Evolutionary conservation across 2,329 filamentous ascomycete species (phyloP).

Genomic region (Apiospora pterosperma): DNA sequence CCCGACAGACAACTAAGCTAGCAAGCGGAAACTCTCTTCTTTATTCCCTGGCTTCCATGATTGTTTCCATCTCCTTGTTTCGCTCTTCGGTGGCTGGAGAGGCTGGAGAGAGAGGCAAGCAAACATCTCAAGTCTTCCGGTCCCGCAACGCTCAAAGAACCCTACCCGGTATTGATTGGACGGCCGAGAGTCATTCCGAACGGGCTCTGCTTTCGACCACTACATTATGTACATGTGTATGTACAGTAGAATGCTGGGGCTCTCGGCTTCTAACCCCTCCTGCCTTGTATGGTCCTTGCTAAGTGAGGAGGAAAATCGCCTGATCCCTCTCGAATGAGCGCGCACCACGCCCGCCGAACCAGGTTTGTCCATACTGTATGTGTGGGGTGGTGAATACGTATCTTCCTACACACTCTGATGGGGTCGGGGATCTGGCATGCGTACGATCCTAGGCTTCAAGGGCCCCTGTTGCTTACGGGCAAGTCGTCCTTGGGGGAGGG

Average conservation of each 20-base stretch:
- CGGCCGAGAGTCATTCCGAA: conserved; percentile 3
- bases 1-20: not conserved
- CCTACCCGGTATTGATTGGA: not conserved
- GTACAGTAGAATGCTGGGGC: not conserved
- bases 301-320: conserved; percentile 1
- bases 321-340: conserved; percentile 1
- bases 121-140: conserved; percentile 1
- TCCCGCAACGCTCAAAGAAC: conserved; percentile 3
- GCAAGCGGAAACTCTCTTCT: not conserved
- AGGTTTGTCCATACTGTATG: not conserved
- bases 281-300: not conserved
- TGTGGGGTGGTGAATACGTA: conserved; percentile 1
- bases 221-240: not conserved
- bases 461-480: not conserved
- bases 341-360: not conserved
- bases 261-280: not conserved
- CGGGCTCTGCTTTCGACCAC: not conserved
- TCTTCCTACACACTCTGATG: conserved; percentile 1
- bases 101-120: not conserved
- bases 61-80: too few relatives aligned
- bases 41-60: not conserved
- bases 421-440: conserved; percentile 5
- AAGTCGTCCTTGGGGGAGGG: not conserved
- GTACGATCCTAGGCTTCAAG: conserved; percentile 3
- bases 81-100: conserved; percentile 3